Evolutionary conservation across 306 rosid species (phyloP).

Genomic region (Prunus mira): DNA sequence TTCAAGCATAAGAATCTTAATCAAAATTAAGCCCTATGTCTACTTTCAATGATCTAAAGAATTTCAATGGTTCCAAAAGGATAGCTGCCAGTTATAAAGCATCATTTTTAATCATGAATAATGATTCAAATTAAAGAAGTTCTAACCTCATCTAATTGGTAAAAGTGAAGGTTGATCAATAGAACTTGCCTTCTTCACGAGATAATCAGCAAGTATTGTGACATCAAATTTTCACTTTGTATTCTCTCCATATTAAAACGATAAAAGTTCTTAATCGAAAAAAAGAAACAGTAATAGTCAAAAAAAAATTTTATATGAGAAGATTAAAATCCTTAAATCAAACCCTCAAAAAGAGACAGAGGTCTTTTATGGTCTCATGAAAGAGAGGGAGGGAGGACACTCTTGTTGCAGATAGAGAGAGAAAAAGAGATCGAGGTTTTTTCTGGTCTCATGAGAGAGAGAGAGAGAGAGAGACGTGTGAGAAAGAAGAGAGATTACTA

Average conservation of each 20-base stretch:
- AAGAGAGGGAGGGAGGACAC: no score
- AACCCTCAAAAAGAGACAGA: no score
- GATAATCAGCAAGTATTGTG: constrained; percentile 94
- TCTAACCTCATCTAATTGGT: neutral
- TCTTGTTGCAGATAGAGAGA: no score
- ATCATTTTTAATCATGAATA: neutral
- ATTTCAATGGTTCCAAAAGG: neutral
- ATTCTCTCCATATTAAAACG: constrained; percentile 67
- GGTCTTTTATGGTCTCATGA: no score
- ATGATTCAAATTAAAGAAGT: neutral
- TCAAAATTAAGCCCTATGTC: neutral
- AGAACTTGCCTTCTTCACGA: constrained; percentile 74
- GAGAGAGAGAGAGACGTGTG: no score
- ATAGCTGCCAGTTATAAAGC: neutral
- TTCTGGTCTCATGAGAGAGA: no score
- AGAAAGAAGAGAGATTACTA: no score
- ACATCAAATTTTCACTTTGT: constrained; percentile 81
- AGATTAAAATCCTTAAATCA: no score
- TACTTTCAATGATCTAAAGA: neutral
- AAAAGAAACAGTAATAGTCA: no score
- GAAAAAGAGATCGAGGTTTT: no score
- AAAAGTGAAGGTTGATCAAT: constrained; percentile 7
- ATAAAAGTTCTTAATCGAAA: no score
- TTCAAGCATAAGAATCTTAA: neutral
- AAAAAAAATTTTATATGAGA: no score